phyloP scores from a whole-genome alignment of 2,329 filamentous ascomycete genomes.

The Cordyceps pruinosa region DNA sequence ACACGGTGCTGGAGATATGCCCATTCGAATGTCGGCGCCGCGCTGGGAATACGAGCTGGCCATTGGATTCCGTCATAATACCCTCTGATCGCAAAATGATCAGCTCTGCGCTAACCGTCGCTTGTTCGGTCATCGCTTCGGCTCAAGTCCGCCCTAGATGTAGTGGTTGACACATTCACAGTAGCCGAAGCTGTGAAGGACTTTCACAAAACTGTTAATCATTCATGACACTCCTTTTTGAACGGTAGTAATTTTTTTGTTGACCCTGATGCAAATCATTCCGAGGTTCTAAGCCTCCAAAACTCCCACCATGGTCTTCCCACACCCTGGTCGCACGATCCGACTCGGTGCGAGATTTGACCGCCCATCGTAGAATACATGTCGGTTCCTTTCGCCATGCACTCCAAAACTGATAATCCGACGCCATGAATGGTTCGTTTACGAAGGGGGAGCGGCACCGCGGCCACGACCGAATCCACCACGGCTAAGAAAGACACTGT shows the following conservation, averaged over 20 bases:
- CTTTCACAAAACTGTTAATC: slow-evolving; percentile 6
- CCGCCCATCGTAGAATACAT: slow-evolving; percentile 43
- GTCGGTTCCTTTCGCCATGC: slow-evolving; percentile 38
- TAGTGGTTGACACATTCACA: slow-evolving; percentile 1
- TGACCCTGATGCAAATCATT: slow-evolving; percentile 42
- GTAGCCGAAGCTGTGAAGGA: not conserved
- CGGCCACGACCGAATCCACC: slow-evolving; percentile 85
- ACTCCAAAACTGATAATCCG: slow-evolving; percentile 38
- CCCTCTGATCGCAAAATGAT: no score
- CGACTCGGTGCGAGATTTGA: slow-evolving; percentile 33
- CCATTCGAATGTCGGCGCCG: not conserved
- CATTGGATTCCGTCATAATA: not conserved
- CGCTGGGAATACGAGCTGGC: not conserved
- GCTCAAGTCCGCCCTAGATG: not conserved
- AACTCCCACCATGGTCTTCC: slow-evolving; percentile 39
- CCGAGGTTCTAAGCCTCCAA: slow-evolving; percentile 41
- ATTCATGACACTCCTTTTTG: slow-evolving; percentile 10
- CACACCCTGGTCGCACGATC: slow-evolving; percentile 34
- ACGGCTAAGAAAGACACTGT: slow-evolving; percentile 49
- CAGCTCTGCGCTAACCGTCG: not conserved
- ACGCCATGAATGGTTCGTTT: slow-evolving; percentile 37
- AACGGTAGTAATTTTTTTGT: slow-evolving; percentile 25
- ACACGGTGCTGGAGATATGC: no score
- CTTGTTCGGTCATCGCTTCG: not conserved
- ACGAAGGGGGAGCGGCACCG: slow-evolving; percentile 65